Evolutionary conservation across 2,329 filamentous ascomycete genomes (phyloP).

Genomic region (Cladosporium phlei): DNA sequence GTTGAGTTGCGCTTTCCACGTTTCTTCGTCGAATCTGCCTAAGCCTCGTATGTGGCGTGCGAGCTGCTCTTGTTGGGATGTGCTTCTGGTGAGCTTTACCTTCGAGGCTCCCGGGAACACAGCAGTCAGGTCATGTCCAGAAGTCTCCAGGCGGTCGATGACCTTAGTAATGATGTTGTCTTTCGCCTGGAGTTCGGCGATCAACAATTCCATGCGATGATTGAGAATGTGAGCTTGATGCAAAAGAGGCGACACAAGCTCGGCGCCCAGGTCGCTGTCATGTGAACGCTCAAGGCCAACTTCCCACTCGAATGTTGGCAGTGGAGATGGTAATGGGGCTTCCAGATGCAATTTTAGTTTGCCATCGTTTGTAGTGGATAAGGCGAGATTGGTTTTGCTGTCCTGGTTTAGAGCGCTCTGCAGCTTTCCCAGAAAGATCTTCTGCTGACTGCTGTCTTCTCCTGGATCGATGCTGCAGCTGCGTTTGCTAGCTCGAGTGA

Average conservation of each 20-base stretch:
- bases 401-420: constrained; percentile 42
- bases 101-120: constrained; percentile 54
- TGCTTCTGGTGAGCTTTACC: constrained; percentile 41
- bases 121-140: constrained; percentile 51
- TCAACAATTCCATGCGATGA: constrained; percentile 44
- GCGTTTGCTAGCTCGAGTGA: constrained; percentile 56
- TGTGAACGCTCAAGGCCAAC: constrained; percentile 49
- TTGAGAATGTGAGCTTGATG: constrained; percentile 45
- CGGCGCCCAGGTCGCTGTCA: constrained; percentile 40
- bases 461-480: constrained; percentile 69
- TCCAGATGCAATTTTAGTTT: constrained; percentile 50
- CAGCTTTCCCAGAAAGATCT: constrained; percentile 62
- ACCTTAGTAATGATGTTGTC: constrained; percentile 56
- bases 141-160: constrained; percentile 54
- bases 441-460: constrained; percentile 63
- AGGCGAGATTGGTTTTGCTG: constrained; percentile 32
- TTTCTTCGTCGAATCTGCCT: constrained; percentile 47
- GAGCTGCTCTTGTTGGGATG: constrained; percentile 44
- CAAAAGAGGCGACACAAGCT: constrained; percentile 52
- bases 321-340: constrained; percentile 57
- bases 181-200: constrained; percentile 51
- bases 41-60: constrained; percentile 52
- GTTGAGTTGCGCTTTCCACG: constrained; percentile 33
- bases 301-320: constrained; percentile 62
- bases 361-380: constrained; percentile 24